These are phyloP conservation scores for Dentipellis sp. DNA, from an alignment of 768 basidiomycete species.

Conservation along the genomic window DNA sequence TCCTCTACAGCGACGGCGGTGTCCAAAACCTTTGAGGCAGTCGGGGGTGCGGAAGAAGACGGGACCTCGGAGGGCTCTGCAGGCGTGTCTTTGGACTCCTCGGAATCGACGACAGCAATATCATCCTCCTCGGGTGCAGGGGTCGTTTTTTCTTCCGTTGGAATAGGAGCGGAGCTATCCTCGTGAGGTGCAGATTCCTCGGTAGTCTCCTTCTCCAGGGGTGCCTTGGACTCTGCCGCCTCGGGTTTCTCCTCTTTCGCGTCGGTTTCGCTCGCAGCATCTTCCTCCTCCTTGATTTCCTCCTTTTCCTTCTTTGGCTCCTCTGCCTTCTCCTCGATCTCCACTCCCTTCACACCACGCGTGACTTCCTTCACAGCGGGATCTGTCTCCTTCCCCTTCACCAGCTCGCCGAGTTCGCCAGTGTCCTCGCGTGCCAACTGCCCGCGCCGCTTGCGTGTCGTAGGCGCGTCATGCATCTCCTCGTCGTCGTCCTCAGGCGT, in stretches of 20 bases:
- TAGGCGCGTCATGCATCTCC: slow-evolving; percentile 16
- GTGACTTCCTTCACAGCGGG: slow-evolving; percentile 63
- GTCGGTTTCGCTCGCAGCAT: not conserved
- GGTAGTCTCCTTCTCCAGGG: not conserved
- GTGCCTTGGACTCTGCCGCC: not conserved
- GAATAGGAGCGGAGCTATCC: not conserved
- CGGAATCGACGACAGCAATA: not conserved
- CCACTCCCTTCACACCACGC: slow-evolving; percentile 59
- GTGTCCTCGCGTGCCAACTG: slow-evolving; percentile 10
- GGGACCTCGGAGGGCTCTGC: not conserved
- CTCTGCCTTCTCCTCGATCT: slow-evolving; percentile 39
- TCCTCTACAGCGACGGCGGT: too few species aligned
- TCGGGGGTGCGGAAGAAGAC: too few species aligned
- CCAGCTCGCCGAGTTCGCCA: slow-evolving; percentile 17
- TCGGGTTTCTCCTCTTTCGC: not conserved
- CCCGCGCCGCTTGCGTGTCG: slow-evolving; percentile 14
- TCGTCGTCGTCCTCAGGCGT: slow-evolving; percentile 36
- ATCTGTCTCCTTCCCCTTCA: slow-evolving; percentile 29
- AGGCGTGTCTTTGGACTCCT: not conserved
- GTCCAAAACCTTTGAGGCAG: too few species aligned
- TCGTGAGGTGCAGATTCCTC: not conserved
- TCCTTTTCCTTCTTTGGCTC: slow-evolving; percentile 25
- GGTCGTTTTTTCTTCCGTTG: not conserved
- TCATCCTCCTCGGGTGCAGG: not conserved
- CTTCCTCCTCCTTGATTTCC: slow-evolving; percentile 1